These are phyloP conservation scores for Iberis pinnata DNA, from an alignment of 345 rosid species.

Conservation along the genomic window DNA sequence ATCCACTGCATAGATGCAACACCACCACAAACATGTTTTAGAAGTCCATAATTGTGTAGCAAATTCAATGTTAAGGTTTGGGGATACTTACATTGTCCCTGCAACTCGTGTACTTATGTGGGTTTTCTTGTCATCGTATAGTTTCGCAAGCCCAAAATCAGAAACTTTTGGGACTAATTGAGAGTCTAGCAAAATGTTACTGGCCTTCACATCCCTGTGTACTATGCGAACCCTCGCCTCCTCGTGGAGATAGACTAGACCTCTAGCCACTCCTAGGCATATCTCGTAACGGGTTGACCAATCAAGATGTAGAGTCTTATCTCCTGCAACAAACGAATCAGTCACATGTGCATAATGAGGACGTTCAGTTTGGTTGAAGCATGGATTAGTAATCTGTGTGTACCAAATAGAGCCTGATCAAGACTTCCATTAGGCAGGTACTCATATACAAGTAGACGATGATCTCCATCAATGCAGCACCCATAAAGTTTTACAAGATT, in stretches of 20 bases:
- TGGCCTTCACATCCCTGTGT: slow-evolving; percentile 60
- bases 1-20: slow-evolving; percentile 33
- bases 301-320: slow-evolving; percentile 33
- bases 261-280: slow-evolving; percentile 53
- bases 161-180: slow-evolving; percentile 36
- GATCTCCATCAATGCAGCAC: slow-evolving; percentile 33
- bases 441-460: slow-evolving; percentile 50
- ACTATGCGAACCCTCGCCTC: slow-evolving; percentile 55
- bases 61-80: slow-evolving; percentile 12
- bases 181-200: slow-evolving; percentile 51
- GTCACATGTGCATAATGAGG: not conserved
- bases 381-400: not conserved
- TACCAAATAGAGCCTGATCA: slow-evolving; percentile 32
- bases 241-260: slow-evolving; percentile 53
- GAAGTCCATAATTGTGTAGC: not conserved
- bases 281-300: slow-evolving; percentile 51
- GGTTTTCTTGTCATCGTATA: slow-evolving; percentile 37
- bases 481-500: slow-evolving; percentile 36
- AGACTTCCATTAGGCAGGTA: slow-evolving; percentile 55
- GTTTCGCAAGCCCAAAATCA: slow-evolving; percentile 41
- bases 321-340: slow-evolving; percentile 30
- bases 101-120: slow-evolving; percentile 42
- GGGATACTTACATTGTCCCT: slow-evolving; percentile 34
- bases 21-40: slow-evolving; percentile 25
- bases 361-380: not conserved